Base-by-base conservation (phyloP, 2,329 filamentous ascomycete species). In the Sporothrix schenckii region DNA sequence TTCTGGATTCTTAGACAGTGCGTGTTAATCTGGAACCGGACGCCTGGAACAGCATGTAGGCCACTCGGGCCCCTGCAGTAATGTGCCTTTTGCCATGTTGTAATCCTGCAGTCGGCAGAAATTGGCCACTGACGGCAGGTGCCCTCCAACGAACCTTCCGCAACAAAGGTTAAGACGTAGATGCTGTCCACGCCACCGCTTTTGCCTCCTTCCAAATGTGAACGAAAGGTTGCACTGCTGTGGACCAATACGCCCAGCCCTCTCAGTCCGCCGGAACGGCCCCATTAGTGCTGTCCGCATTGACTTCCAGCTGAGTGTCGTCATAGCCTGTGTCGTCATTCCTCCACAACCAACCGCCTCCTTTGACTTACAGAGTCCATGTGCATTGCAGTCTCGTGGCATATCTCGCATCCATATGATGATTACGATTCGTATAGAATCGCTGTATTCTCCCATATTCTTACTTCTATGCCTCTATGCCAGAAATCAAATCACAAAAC, bases 311-410 rank as follows among this genome's bases (percentile, higher is more conserved):
- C 34, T 11, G 56, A 14, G 56, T 61, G 56, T 44, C 56, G 56
- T 61, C 56, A 61, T 61, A 61, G 56, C 34, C 34, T 44, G n/a
- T 61, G 34, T 24, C 56, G 56, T 61, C 56, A 61, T 44, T 13
- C 27, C 19, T n/a, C 14, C 34, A 10, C n/a, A 3, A 10, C 56
- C 56, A 44, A 19, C 56, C 34, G 24, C 56, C 39, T 19, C 24
- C 58, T 63, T 47, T 47, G 39, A 47, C 7, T 27, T 10, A 27
- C 58, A 21, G 11, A 63, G 21, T 6, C 44, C 56, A 41, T 49
- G 44, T 49, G 14, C 19, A 50, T n/a, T n/a, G 7, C 49, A 50
- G 6, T 21, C 49, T 50, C 5, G 49, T 21, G 49, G 7, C 47
- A 44, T 9, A 4, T 13, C 7, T 44, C 16, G 7, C 47, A 49